phyloP scores from a whole-genome alignment of 352 stramenopile species.

The Phytophthora podocarpi region DNA sequence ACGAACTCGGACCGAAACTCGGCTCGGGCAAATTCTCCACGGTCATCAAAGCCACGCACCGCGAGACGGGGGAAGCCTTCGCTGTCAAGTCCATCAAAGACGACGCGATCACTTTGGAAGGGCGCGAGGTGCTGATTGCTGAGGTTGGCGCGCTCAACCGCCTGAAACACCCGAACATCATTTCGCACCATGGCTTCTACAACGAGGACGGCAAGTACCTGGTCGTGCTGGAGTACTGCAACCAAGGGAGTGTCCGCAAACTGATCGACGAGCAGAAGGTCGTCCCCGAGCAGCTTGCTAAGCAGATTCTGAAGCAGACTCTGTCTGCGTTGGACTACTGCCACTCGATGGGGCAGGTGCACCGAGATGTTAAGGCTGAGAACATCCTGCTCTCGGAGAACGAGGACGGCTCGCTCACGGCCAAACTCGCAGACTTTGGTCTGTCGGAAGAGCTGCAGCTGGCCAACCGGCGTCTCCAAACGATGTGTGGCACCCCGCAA shows the following conservation, averaged over 20 bases:
- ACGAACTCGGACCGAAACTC: conserved; percentile 61
- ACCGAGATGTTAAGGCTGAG: conserved; percentile 86
- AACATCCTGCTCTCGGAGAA: conserved; percentile 85
- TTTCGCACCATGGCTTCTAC: conserved; percentile 83
- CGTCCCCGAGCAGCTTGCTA: conserved; percentile 70
- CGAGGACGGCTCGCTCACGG: conserved; percentile 71
- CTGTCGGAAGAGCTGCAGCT: conserved; percentile 91
- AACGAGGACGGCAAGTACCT: conserved; percentile 77
- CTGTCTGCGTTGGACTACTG: conserved; percentile 85
- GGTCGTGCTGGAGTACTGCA: conserved; percentile 89
- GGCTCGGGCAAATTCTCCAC: conserved; percentile 66
- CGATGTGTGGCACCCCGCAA: conserved; percentile 95
- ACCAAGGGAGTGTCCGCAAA: conserved; percentile 81
- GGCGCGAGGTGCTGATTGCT: conserved; percentile 65
- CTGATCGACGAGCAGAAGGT: conserved; percentile 65
- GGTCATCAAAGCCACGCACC: conserved; percentile 57
- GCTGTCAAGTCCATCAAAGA: conserved; percentile 76
- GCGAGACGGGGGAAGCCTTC: conserved; percentile 43
- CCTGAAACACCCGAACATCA: conserved; percentile 83
- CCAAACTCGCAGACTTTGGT: conserved; percentile 93
- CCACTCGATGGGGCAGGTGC: conserved; percentile 90
- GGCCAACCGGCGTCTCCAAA: conserved; percentile 85
- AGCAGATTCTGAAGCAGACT: conserved; percentile 78
- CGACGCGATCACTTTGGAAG: conserved; percentile 49
- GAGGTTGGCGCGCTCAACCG: conserved; percentile 73